Base-by-base conservation (phyloP, 768 basidiomycete species). In the Bullera alba region DNA sequence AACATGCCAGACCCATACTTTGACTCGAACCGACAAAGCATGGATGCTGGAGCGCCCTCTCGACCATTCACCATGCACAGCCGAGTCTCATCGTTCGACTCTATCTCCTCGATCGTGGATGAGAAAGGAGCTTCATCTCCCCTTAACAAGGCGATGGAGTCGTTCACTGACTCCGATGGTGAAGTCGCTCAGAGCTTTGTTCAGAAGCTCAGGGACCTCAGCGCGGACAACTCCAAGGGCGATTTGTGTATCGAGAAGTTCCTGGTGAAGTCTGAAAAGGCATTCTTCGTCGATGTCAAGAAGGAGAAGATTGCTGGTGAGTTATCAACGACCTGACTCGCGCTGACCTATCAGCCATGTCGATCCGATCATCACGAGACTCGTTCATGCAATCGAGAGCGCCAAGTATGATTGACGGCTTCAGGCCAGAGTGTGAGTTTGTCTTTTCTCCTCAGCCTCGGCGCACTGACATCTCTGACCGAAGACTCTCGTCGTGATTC, bases 91-190 rank as follows among this genome's bases (percentile, higher is more conserved):
- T 91, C 88, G 1, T 82, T 85, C n/a, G 91, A 93, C 63, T 90
- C 88, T 4, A 91, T 93, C 49, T 82, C 86, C 14, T 85, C 87
- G 3, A 89, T 93, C 46, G 84, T 89, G 26, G 88, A 91, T 56
- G 90, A 93, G 61, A 93, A 93, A 76, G 76, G 78, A 1, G 85
- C 85, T 56, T 90, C 59, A 15, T 74, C 91, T 21, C 90, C 91
- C 10, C 76, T 93, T 52, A 95, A 95, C 76, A 93, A 92, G 74
- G 88, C 90, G 10, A 87, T 89, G 62, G 84, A 84, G 46, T 84
- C 88, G 85, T 95, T 95, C 74, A 93, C 91, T 19, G 91, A 93
- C 70, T 79, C 87, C 1, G 89, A 93, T 69, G 91, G 91, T 29
- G 87, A 87, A 41, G 90, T 95, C 43, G 86, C 89, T 8, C 80